Evolutionary conservation across 495 filamentous ascomycete genomes (phyloP), one percentile per base, ranked within the genome.

Genomic region (Hyphodiscus hymeniophilus): DNA sequence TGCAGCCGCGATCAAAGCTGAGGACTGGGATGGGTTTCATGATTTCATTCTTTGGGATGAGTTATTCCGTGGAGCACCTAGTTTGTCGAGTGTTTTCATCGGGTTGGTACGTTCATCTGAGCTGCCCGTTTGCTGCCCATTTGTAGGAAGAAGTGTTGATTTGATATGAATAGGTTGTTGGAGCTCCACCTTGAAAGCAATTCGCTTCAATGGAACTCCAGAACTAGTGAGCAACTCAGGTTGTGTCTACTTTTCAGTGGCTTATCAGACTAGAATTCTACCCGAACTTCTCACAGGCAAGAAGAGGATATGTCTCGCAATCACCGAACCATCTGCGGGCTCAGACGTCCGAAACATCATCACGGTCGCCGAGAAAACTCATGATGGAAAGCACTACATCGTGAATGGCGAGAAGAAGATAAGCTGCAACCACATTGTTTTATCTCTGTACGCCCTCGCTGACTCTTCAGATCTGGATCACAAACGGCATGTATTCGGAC

Each of bases 351-450:
- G 89, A 47, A 96, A 92, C 66, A 68, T 97, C 34, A 90, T 81
- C 21, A 95, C 89, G 62, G 87, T 94, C 70, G 91, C 91, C 28
- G 94, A 94, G 73, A 84, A 94, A 31, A 81, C 75, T 41, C 78
- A 86, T 54, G 91, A 96, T 60, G 92, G 91, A 61, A 96, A 96
- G 75, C 85, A 95, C 66, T 97, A 91, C 66, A 95, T 97, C 48
- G 91, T 97, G 65, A 97, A 96, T 64, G 91, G 92, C 38, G 92
- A 95, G 75, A 96, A 97, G 81, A 97, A 97, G 68, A 51, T 51
- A 45, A 45, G 48, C 46, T 21, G 12, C 23, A n/a, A 20, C 17
- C 20, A 15, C 31, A 8, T 5, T 4, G 1, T 10, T n/a, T n/a
- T n/a, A n/a, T n/a, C n/a, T n/a, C n/a, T n/a, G n/a, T n/a, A 21